Evolutionary conservation across 257 asterid species (phyloP).

Genomic region (Lavandula angustifolia): DNA sequence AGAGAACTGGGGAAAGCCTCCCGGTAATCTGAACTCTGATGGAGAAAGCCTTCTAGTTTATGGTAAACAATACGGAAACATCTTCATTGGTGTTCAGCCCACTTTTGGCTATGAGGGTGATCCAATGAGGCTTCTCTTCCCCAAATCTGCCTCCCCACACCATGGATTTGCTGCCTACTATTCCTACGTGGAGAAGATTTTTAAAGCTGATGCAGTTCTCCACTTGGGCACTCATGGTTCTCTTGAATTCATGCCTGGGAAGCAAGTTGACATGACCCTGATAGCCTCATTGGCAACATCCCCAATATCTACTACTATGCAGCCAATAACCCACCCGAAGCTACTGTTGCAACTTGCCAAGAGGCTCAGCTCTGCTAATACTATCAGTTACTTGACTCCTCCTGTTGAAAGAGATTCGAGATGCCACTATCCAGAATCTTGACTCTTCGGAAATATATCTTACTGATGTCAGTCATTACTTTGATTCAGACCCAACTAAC

Average conservation of each 20-base stretch:
- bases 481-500: slow-evolving; percentile 94
- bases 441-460: slow-evolving; percentile 84
- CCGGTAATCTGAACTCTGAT: slow-evolving; percentile 90
- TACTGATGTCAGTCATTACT: slow-evolving; percentile 94
- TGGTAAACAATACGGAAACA: slow-evolving; percentile 82
- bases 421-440: slow-evolving; percentile 93
- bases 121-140: slow-evolving; percentile 93
- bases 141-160: slow-evolving; percentile 96
- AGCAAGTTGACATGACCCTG: slow-evolving; percentile 98
- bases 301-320: slow-evolving; percentile 93
- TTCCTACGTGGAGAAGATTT: slow-evolving; percentile 85
- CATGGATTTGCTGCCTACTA: slow-evolving; percentile 96
- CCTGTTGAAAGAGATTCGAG: slow-evolving; percentile 95
- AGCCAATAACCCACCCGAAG: slow-evolving; percentile 95
- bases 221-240: slow-evolving; percentile 99
- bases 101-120: slow-evolving; percentile 98
- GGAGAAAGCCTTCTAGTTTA: slow-evolving; percentile 92
- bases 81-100: slow-evolving; percentile 95
- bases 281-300: slow-evolving; percentile 93
- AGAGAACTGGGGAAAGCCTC: slow-evolving; percentile 99
- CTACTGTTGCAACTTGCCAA: slow-evolving; percentile 98
- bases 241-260: slow-evolving; percentile 97
- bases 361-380: slow-evolving; percentile 89
- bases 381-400: slow-evolving; percentile 97
- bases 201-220: slow-evolving; percentile 88